Base-by-base conservation (phyloP, 805 yeast genomes). In the Ogataea kodamae region DNA sequence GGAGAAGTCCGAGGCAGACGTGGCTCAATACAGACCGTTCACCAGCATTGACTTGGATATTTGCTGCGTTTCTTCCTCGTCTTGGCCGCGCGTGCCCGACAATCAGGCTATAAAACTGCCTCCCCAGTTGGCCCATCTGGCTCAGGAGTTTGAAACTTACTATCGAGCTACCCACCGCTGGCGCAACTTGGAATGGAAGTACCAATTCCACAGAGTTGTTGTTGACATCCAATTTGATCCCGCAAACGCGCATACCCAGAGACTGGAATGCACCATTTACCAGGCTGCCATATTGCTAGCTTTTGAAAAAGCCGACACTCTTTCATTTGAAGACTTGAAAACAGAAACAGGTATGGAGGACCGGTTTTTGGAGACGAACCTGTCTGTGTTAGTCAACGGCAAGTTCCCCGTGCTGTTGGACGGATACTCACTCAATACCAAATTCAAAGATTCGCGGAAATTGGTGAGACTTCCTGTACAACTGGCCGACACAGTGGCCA, bases 271-370 rank as follows among this genome's bases (percentile, higher is more conserved):
- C 12, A 67, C 70, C 23, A 43, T 70, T n/a, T 59, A 64, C 28
- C 74, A 70, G 43, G 73, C 73, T 0, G 49, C 62, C 1, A 56
- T 70, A 0, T 41, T 72, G 3, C 35, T 63, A 9, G 48, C 63
- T 10, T 71, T 68, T 40, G 64, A 66, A 25, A 54, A 61, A 0
- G 9, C 22, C 2, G 57, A 59, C 8, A 7, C 9, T 1, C 43
- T 56, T 8, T 29, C 33, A 0, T 35, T 59, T 9, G 31, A 37
- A 0, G 54, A 62, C 19, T 36, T 71, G 3, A 34, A 30, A 5
- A 18, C 34, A 1, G 11, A 22, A 1, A 62, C 68, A 2, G 56
- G 61, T n/a, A 61, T 70, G 52, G 62, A 56, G 5, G 40, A 37
- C 4, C 47, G 39, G 18, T 55, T 65, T 17, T 38, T 70, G 12